Evolutionary conservation across 2,329 filamentous ascomycete species (phyloP), one percentile per base, ranked within the genome.

Genomic region (Xylariaceae sp.): DNA sequence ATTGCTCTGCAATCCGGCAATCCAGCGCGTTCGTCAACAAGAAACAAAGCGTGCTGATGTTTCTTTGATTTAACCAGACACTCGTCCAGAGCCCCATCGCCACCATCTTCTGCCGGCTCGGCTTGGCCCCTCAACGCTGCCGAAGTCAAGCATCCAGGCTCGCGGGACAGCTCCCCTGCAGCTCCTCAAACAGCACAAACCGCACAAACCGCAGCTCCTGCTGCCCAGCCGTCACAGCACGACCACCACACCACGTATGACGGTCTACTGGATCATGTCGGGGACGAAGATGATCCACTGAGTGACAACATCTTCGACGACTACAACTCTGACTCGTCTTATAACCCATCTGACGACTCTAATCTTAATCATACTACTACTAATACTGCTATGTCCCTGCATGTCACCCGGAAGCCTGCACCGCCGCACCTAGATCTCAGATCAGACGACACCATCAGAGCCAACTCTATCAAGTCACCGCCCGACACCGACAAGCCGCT

Each of bases 391-490:
- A 66, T 71, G 60, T 68, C 68, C 49, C 59, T 72, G 52, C 63
- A 65, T 50, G 55, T 50, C 33, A 42, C 62, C 31, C 63, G 67
- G 28, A 75, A 70, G 52, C 55, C 63, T 31, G 60, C 64, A 38
- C 71, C 69, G 48, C 70, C 67, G 39, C 69, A 75, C 44, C 63
- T 76, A 26, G 67, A 61, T 43, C 61, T 77, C 39, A 61, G 63
- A 42, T 57, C 58, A 38, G 56, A 63, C 49, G 60, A 64, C 42
- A 44, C 46, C 43, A 24, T 47, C 33, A 57, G 45, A 44, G 56
- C 55, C 46, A n/a, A n/a, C n/a, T n/a, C n/a, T n/a, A n/a, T n/a
- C n/a, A n/a, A n/a, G n/a, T n/a, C n/a, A n/a, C n/a, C n/a, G n/a
- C 61, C 62, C 7, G 60, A 68, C 43, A 61, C 69, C 26, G 69